Percentiles rank a stretch among this genome's conserved stretches.
These are phyloP conservation scores for Plasmopara halstedii DNA, from an alignment of 352 stramenopile genomes.

Conservation along the genomic window DNA sequence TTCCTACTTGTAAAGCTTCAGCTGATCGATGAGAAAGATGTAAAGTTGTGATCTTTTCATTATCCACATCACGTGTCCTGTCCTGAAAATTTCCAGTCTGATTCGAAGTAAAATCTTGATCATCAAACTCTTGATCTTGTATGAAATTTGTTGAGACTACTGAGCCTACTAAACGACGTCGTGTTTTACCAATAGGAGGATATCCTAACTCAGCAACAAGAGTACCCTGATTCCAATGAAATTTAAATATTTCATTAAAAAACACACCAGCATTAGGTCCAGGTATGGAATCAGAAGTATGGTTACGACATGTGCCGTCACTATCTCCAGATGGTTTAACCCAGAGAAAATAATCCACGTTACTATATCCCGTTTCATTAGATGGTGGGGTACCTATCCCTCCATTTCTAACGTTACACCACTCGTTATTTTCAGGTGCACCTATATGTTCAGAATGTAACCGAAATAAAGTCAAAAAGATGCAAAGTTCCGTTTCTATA, in stretches of 20 bases:
- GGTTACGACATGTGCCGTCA: slow-evolving; percentile 42
- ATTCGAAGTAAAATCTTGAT: too few relatives aligned
- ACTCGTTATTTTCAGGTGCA: slow-evolving; percentile 42
- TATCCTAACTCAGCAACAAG: slow-evolving; percentile 39
- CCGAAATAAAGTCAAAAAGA: too few relatives aligned
- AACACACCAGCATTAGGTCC: slow-evolving; percentile 49
- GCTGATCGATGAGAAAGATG: too few relatives aligned
- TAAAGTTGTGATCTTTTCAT: too few relatives aligned
- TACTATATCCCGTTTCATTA: slow-evolving; percentile 34
- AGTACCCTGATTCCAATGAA: too few relatives aligned
- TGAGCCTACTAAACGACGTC: slow-evolving; percentile 9
- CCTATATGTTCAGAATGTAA: too few relatives aligned
- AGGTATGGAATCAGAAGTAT: slow-evolving; percentile 37
- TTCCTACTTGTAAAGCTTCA: too few relatives aligned
- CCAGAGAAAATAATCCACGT: slow-evolving; percentile 72
- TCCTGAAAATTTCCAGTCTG: too few relatives aligned
- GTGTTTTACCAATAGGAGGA: slow-evolving; percentile 27
- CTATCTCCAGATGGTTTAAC: slow-evolving; percentile 60
- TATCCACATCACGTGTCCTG: too few relatives aligned
- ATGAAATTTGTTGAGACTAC: too few relatives aligned
- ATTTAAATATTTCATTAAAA: slow-evolving; percentile 47
- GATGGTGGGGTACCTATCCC: slow-evolving; percentile 53
- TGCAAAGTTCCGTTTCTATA: too few relatives aligned
- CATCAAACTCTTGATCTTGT: too few relatives aligned
- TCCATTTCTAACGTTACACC: slow-evolving; percentile 59